Base-by-base conservation (phyloP, 805 yeast genomes). In the Scheffersomyces stipitis region DNA sequence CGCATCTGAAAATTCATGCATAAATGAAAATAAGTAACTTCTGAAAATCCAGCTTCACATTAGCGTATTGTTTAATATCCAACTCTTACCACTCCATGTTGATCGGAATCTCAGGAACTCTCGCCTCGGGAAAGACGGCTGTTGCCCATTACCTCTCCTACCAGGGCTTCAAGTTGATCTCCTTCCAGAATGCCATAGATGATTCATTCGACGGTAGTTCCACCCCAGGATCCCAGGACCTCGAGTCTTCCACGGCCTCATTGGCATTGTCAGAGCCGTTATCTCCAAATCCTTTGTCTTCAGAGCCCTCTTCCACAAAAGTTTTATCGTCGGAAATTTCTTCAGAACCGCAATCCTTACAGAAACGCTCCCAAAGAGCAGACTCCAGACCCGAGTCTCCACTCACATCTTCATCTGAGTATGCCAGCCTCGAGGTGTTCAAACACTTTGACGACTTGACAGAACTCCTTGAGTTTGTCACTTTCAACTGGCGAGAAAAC, bases 21-120 rank as follows among this genome's bases (percentile, higher is more conserved):
- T n/a, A n/a, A n/a, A n/a, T n/a, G n/a, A n/a, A n/a, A n/a, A n/a
- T n/a, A n/a, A n/a, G n/a, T n/a, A n/a, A n/a, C n/a, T n/a, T n/a
- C n/a, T n/a, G n/a, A n/a, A n/a, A n/a, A n/a, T n/a, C n/a, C n/a
- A n/a, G n/a, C n/a, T n/a, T n/a, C n/a, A n/a, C n/a, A n/a, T n/a
- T n/a, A n/a, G n/a, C n/a, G n/a, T n/a, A n/a, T n/a, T n/a, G n/a
- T n/a, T n/a, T n/a, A n/a, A n/a, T n/a, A n/a, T n/a, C n/a, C n/a
- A n/a, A n/a, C n/a, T n/a, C n/a, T n/a, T n/a, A n/a, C n/a, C n/a
- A n/a, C n/a, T 12, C 10, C 6, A 86, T 86, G 95, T 67, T 86
- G 28, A 74, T 86, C 16, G 93, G 91, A 2, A 69, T 86, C 4
- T 78, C 90, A 0, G 95, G 95, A 0, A 74, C 87, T 0, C 50